phyloP scores from a whole-genome alignment of 2,329 filamentous ascomycete species.

The Karstenula rhodostoma region DNA sequence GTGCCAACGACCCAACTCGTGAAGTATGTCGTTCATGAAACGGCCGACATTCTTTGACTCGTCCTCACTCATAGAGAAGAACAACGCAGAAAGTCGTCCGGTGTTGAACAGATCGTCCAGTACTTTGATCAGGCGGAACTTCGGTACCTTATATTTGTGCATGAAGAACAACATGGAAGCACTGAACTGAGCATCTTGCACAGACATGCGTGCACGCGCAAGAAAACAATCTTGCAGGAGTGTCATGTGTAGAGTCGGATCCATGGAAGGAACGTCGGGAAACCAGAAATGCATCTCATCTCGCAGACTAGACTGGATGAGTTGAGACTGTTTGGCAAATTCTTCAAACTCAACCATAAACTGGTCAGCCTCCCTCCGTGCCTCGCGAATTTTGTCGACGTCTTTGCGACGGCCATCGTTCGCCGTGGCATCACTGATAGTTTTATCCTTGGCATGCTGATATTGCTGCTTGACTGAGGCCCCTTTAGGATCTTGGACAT shows the following conservation, averaged over 20 bases:
- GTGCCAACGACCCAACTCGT: conserved; percentile 86
- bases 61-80: conserved; percentile 88
- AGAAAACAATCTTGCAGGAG: conserved; percentile 91
- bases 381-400: conserved; percentile 71
- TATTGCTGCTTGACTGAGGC: conserved; percentile 74
- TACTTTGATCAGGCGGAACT: conserved; percentile 85
- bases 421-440: conserved; percentile 59
- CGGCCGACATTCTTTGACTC: conserved; percentile 94
- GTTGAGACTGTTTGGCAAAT: conserved; percentile 63
- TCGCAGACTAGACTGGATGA: conserved; percentile 67
- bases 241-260: conserved; percentile 76
- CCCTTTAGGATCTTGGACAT: conserved; percentile 72
- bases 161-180: conserved; percentile 88
- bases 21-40: conserved; percentile 83
- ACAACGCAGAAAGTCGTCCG: conserved; percentile 79
- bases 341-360: conserved; percentile 54
- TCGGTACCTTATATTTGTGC: conserved; percentile 82
- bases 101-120: conserved; percentile 86
- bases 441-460: conserved; percentile 70
- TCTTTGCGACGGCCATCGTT: conserved; percentile 69
- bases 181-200: conserved; percentile 86
- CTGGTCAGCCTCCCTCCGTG: conserved; percentile 75
- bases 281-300: conserved; percentile 85
- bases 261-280: conserved; percentile 63
- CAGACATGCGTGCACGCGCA: conserved; percentile 84